Conservation (phyloP, 2,329 filamentous ascomycete species). For the Aspergillus amoenus region DNA sequence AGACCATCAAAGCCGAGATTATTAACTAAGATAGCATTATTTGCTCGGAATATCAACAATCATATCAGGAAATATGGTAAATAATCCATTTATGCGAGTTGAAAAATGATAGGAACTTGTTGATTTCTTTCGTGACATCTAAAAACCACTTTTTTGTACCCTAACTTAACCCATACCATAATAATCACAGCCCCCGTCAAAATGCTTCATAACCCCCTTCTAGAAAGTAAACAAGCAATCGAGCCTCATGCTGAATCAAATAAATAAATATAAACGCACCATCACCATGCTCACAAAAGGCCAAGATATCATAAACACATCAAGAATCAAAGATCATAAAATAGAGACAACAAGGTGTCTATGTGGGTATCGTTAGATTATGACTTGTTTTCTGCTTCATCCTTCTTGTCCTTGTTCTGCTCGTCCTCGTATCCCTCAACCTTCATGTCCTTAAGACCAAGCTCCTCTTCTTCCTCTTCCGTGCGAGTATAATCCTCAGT, state of each 20-base stretch:
- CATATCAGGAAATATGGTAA: not conserved
- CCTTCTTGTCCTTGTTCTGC: conserved; percentile 17
- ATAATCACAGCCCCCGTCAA: not conserved
- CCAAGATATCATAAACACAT: conserved; percentile 22
- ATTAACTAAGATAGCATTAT: not conserved
- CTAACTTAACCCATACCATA: conserved; percentile 2
- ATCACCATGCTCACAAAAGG: conserved; percentile 9
- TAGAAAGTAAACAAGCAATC: not conserved
- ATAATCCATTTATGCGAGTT: not conserved
- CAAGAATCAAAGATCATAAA: conserved; percentile 24
- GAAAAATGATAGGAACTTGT: not conserved
- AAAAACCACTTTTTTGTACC: not conserved
- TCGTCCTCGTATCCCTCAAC: conserved; percentile 74
- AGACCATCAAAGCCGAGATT: too few relatives aligned
- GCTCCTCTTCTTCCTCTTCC: conserved; percentile 87
- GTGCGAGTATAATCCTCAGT: conserved; percentile 83
- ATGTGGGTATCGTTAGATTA: conserved; percentile 21
- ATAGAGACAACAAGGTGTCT: conserved; percentile 13
- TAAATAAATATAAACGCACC: conserved; percentile 4
- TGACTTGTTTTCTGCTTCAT: conserved; percentile 25
- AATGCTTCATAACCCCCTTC: not conserved
- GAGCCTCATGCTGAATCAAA: conserved; percentile 5
- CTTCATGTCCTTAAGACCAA: conserved; percentile 91
- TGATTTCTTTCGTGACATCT: not conserved
- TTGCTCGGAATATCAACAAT: not conserved